A percentile compares a stretch with the other conserved stretches of the same genome.
phyloP scores from a whole-genome alignment of 108 stramenopile genomes.

The Cyclotella baltica region DNA sequence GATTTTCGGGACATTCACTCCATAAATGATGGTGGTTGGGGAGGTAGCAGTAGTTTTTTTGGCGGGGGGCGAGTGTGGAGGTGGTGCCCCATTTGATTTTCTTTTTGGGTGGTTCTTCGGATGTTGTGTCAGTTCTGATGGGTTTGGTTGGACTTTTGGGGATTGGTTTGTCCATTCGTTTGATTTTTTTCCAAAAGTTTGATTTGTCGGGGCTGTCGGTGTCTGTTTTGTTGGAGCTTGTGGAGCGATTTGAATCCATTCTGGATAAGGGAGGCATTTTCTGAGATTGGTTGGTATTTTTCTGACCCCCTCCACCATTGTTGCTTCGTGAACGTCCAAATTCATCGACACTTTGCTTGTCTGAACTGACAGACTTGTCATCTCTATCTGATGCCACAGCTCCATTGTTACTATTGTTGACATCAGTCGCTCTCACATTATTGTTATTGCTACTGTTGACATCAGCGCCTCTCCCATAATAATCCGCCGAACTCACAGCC shows the following conservation, averaged over 20 bases:
- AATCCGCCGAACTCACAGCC: neutral
- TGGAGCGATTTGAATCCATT: no score
- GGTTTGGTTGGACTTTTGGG: neutral
- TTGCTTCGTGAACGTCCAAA: no score
- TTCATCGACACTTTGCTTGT: neutral
- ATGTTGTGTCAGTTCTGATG: neutral
- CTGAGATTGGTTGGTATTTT: neutral
- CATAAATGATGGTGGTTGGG: slow-evolving; percentile 16
- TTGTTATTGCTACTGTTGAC: no score
- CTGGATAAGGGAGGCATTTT: no score
- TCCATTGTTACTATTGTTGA: neutral
- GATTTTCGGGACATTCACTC: slow-evolving; percentile 21
- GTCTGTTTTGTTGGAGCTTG: no score
- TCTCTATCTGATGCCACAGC: neutral
- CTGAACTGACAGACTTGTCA: neutral
- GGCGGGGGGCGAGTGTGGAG: neutral
- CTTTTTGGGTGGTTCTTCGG: neutral
- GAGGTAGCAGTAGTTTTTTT: slow-evolving; percentile 8
- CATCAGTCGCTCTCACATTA: neutral
- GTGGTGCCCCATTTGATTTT: slow-evolving; percentile 5
- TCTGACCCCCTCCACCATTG: neutral
- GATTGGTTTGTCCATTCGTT: neutral
- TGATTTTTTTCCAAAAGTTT: neutral
- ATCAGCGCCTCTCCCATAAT: neutral
- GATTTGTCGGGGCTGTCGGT: no score